A percentile compares a stretch with the other conserved stretches of the same genome.
Conservation (phyloP, 1,284 basidiomycete genomes). For the Agroathelia rolfsii region DNA sequence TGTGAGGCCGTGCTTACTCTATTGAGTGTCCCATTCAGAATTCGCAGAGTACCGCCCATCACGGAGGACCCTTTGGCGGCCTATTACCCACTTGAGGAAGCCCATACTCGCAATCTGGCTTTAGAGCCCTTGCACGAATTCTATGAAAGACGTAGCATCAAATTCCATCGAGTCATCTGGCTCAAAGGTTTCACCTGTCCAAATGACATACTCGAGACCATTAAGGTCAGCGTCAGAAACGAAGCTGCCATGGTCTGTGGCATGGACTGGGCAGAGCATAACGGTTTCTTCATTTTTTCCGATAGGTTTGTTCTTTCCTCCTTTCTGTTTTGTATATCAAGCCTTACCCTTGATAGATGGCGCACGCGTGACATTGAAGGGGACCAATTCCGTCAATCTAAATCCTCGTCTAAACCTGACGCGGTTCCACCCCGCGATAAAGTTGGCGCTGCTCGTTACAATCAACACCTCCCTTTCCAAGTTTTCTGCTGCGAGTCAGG, state of each 20-base stretch:
- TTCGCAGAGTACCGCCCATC: conserved; percentile 81
- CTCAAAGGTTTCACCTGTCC: conserved; percentile 96
- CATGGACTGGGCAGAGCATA: conserved; percentile 97
- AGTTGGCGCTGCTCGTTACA: conserved; percentile 72
- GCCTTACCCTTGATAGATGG: conserved; percentile 47
- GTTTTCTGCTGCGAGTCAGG: conserved; percentile 96
- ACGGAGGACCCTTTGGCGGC: conserved; percentile 75
- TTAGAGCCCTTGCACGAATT: conserved; percentile 87
- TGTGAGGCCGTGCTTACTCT: conserved; percentile 88
- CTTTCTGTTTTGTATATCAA: background rate
- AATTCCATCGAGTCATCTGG: conserved; percentile 88
- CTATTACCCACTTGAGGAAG: conserved; percentile 92
- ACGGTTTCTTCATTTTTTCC: conserved; percentile 93
- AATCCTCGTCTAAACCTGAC: conserved; percentile 83
- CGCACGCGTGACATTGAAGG: conserved; percentile 91
- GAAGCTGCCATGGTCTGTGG: conserved; percentile 94
- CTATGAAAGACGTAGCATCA: conserved; percentile 61
- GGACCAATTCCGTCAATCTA: conserved; percentile 91
- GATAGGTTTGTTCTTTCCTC: conserved; percentile 57
- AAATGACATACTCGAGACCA: conserved; percentile 89
- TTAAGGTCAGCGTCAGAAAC: conserved; percentile 81
- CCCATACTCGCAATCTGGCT: conserved; percentile 83
- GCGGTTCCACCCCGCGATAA: conserved; percentile 83
- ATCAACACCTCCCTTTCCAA: conserved; percentile 88
- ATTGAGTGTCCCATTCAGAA: conserved; percentile 84